Evolutionary conservation across 805 yeast species (phyloP), one percentile per base, ranked within the genome.

Genomic region (Metschnikowia sp.): DNA sequence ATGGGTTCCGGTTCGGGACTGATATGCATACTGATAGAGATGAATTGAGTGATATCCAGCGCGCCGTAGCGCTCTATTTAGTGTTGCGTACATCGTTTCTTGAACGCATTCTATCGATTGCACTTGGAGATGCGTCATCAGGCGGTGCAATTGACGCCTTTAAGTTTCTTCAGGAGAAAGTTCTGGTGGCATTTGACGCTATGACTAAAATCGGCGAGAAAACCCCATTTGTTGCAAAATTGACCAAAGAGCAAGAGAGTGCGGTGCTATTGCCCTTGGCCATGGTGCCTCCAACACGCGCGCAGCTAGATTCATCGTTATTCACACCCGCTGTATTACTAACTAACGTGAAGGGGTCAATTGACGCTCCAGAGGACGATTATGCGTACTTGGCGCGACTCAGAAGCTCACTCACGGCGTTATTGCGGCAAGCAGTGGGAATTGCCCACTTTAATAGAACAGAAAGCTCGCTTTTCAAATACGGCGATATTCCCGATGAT

Each of bases 201-300:
- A 40, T 42, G 10, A 43, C 36, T 18, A 10, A 11, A 10, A 8
- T 22, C 10, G 45, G 28, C 35, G 19, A 10, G 5, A 10, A 32
- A 13, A 8, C 41, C n/a, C 39, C 42, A 30, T 19, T 48, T 8
- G 26, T 12, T 11, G 26, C 13, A 8, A 19, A 15, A 15, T 15
- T 53, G 10, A 18, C 48, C 13, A 48, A 48, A 15, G 55, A 47
- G 29, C 33, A 30, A 3, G 57, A 53, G 42, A 39, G 46, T 39
- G 40, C 53, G 12, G n/a, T 33, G 10, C 48, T 53, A 13, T 7
- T 53, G 36, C 55, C 55, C 6, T 44, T 53, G 28, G 50, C 52
- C 15, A 42, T 53, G 46, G 15, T 34, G 10, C 49, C 49, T 12
- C 57, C 57, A 10, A 3, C 40, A 3, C 32, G 40, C 2, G 44